phyloP scores from a whole-genome alignment of 73 alveolate species.

The Paramecium bursaria region DNA sequence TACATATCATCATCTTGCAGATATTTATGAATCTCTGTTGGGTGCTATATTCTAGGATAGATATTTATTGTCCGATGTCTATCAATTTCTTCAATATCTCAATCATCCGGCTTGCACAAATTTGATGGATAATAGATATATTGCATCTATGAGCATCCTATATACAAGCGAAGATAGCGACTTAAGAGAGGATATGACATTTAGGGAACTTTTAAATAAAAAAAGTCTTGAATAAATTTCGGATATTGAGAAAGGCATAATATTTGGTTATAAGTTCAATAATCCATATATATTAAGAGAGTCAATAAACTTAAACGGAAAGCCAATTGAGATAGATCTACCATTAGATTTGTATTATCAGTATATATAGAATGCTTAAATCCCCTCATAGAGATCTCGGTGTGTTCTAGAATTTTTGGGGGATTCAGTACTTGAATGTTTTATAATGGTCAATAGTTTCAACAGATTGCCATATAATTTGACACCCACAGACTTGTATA shows the following conservation, averaged over 20 bases:
- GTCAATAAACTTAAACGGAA: not conserved
- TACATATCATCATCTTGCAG: not conserved
- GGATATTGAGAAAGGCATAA: not conserved
- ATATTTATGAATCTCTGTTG: conserved; percentile 13
- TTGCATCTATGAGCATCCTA: not conserved
- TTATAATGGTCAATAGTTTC: conserved; percentile 9
- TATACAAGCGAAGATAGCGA: not conserved
- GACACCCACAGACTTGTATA: conserved; percentile 41
- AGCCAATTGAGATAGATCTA: not conserved
- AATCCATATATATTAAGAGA: conserved; percentile 10
- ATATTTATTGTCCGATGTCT: conserved; percentile 15
- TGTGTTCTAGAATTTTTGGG: conserved; percentile 8
- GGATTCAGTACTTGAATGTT: conserved; percentile 40
- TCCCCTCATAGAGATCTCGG: conserved; percentile 9
- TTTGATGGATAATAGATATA: not conserved
- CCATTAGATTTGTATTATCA: conserved; percentile 38
- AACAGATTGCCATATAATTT: not conserved
- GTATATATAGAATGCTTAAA: not conserved
- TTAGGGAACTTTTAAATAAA: conserved; percentile 6
- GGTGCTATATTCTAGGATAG: not conserved
- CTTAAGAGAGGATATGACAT: not conserved
- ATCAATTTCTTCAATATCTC: not conserved
- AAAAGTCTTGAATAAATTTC: not conserved
- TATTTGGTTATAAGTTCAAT: not conserved
- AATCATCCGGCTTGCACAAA: not conserved